Percentiles rank a stretch among this genome's conserved stretches.
phyloP scores from a whole-genome alignment of 805 yeast species.

The Jamesozyma rosinii region DNA sequence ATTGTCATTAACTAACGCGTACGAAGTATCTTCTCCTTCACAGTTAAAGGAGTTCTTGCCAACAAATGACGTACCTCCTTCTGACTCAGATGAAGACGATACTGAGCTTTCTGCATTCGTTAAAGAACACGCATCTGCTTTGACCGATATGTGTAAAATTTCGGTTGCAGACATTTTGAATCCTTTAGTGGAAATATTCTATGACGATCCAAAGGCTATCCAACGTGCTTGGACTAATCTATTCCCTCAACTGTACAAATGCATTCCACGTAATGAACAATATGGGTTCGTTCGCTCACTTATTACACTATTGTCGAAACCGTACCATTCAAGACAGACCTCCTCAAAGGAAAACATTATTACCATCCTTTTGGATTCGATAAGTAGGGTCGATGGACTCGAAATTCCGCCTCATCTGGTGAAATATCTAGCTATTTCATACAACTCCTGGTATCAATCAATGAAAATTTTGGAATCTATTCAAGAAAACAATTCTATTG shows the following conservation, averaged over 20 bases:
- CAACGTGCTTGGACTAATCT: conserved; percentile 75
- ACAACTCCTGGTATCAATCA: conserved; percentile 86
- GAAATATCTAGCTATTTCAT: conserved; percentile 78
- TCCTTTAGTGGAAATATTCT: conserved; percentile 74
- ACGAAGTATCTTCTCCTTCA: conserved; percentile 40
- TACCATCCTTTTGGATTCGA: conserved; percentile 73
- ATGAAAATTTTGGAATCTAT: conserved; percentile 75
- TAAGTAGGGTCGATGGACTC: conserved; percentile 59
- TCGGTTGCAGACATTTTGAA: conserved; percentile 51
- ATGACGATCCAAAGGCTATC: conserved; percentile 69
- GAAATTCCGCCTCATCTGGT: conserved; percentile 91
- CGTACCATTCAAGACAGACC: conserved; percentile 85
- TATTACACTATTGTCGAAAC: conserved; percentile 73
- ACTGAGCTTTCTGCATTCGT: conserved; percentile 27
- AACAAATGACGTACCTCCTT: conserved; percentile 10
- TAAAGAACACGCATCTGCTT: conserved; percentile 25
- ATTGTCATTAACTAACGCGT: conserved; percentile 41
- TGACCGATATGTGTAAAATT: conserved; percentile 30
- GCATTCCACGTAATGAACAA: conserved; percentile 70
- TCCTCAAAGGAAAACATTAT: conserved; percentile 81
- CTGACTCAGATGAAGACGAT: conserved; percentile 4
- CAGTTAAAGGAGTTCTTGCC: conserved; percentile 13
- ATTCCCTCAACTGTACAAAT: conserved; percentile 71
- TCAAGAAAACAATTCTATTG: conserved; percentile 47
- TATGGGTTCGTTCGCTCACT: conserved; percentile 76